Base-by-base conservation (phyloP, 2,329 filamentous ascomycete species). In the Allantophomopsis cytisporea region DNA sequence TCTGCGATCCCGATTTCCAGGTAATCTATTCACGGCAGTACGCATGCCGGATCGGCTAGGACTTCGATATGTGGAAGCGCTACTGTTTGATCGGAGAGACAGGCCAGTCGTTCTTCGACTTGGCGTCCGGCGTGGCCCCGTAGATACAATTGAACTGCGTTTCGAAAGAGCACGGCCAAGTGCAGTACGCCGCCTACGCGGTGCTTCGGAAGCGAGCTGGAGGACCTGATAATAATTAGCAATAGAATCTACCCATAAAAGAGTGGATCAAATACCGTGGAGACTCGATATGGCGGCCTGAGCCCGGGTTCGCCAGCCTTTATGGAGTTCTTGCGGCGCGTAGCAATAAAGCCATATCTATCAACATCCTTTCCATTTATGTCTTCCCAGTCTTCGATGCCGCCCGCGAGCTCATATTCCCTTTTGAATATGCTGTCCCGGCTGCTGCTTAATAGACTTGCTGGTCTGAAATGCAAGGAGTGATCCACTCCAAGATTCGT, bases 321-420 rank as follows among this genome's bases (percentile, higher is more conserved):
- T 35, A 59, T 49, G 30, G 54, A 45, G 20, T 58, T 60, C 45
- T 61, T 55, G 20, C 59, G 51, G 23, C 63, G 64, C 34, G 61
- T 53, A 39, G 57, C 67, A 50, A 82, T 82, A 59, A 82, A 82
- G 43, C 77, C 77, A 52, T 80, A 82, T 51, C 77, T 69, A 58
- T 82, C 77, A 45, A 82, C 71, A 53, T 76, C 69, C 37, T 61
- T 64, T 23, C 67, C 72, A 39, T 75, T 61, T 2, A 82, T 60
- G 47, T 80, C 72, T 49, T 80, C 71, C 76, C 75, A 81, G 50
- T 82, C 76, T 53, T 82, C 77, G 15, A 79, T 61, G 13, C 73
- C 72, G 36, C 73, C 71, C 12, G 71, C 71, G 32, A 69, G 57
- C 50, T 75, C 68, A 43, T 64, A 62, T 37, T 49, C 47, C 32